Percentiles rank a stretch among this genome's conserved stretches.
These are phyloP conservation scores for Dryas integrifolia DNA, from an alignment of 331 rosid genomes.

Conservation along the genomic window DNA sequence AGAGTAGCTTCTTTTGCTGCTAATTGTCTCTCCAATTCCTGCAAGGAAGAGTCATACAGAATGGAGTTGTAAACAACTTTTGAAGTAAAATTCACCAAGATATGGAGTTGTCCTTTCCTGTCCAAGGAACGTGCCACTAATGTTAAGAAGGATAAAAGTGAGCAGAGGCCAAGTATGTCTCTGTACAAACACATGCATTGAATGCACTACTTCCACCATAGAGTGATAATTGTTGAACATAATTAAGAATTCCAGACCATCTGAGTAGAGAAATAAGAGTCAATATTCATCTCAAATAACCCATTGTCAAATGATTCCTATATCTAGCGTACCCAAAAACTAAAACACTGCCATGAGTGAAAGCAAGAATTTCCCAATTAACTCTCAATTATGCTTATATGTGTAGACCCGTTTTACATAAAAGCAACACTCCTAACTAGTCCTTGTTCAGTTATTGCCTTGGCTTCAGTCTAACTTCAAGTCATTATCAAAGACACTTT, in stretches of 20 bases:
- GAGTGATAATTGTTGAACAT: background rate
- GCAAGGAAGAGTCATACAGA: slow-evolving; percentile 28
- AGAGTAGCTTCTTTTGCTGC: slow-evolving; percentile 75
- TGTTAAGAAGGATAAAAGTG: background rate
- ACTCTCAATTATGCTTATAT: background rate
- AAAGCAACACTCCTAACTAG: background rate
- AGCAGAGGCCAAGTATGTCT: slow-evolving; percentile 3
- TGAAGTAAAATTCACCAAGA: slow-evolving; percentile 7
- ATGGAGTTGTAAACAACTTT: slow-evolving; percentile 27
- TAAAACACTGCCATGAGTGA: background rate
- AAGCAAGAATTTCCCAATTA: background rate
- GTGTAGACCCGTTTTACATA: background rate
- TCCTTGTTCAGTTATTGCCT: background rate
- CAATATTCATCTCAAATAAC: slow-evolving; percentile 3
- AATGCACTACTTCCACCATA: background rate
- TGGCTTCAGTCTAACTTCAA: background rate
- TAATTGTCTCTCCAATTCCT: slow-evolving; percentile 80
- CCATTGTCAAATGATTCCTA: background rate
- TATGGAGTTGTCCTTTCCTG: slow-evolving; percentile 5
- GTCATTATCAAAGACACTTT: background rate
- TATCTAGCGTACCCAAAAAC: background rate
- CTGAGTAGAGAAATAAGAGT: background rate
- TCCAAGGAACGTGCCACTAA: slow-evolving; percentile 1
- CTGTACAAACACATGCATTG: background rate
- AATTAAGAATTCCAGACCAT: background rate